phyloP scores from a whole-genome alignment of 768 basidiomycete species.

The Russula sp. region DNA sequence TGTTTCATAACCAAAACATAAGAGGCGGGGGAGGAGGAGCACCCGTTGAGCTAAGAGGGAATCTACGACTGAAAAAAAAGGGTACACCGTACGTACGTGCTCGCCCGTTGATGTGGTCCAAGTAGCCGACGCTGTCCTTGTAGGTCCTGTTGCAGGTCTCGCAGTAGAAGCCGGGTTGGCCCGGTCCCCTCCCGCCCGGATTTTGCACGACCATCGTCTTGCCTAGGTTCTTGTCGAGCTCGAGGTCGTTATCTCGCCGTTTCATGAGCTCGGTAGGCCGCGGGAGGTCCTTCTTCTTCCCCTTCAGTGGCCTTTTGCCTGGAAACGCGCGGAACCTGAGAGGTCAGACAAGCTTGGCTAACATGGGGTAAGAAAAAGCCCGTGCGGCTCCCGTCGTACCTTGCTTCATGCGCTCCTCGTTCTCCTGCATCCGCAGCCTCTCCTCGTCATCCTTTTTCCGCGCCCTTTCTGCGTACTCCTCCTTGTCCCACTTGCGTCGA shows the following conservation, averaged over 20 bases:
- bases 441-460: constrained; percentile 37
- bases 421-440: constrained; percentile 33
- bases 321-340: neutral
- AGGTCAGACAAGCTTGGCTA: neutral
- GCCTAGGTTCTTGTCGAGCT: constrained; percentile 89
- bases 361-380: no score
- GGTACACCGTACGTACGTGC: constrained; percentile 56
- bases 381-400: constrained; percentile 40
- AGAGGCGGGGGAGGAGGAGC: neutral
- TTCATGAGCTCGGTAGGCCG: constrained; percentile 94
- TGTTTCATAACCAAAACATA: constrained; percentile 31
- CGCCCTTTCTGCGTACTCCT: constrained; percentile 38
- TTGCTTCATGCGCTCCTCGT: constrained; percentile 60
- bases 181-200: constrained; percentile 73
- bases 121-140: constrained; percentile 89
- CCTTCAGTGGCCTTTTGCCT: constrained; percentile 81
- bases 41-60: neutral
- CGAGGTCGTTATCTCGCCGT: constrained; percentile 74
- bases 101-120: constrained; percentile 94
- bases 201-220: constrained; percentile 95
- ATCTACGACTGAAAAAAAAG: neutral
- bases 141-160: constrained; percentile 87
- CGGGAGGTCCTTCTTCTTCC: constrained; percentile 70
- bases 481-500: constrained; percentile 44
- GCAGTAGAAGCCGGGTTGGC: constrained; percentile 92